Evolutionary conservation across 2,329 filamentous ascomycete genomes (phyloP).

Genomic region (Fusarium hostae): DNA sequence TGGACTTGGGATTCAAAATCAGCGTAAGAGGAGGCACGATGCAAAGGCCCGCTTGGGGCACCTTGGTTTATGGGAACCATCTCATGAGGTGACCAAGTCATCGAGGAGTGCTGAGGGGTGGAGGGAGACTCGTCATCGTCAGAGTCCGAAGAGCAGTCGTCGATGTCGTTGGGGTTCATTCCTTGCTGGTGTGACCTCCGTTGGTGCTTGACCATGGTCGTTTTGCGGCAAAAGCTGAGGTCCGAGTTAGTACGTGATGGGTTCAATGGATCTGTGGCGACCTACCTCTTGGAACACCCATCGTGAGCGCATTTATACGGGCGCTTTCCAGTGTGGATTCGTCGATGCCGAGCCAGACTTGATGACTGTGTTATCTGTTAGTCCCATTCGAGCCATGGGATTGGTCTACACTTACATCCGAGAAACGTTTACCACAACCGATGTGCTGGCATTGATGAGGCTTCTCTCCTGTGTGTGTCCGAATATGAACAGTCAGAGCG

Average conservation of each 20-base stretch:
- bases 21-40: constrained; percentile 65
- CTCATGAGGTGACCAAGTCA: constrained; percentile 63
- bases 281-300: constrained; percentile 70
- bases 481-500: constrained; percentile 75
- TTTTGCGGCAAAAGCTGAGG: constrained; percentile 75
- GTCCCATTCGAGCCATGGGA: not conserved
- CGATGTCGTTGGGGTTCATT: constrained; percentile 64
- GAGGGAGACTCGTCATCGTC: constrained; percentile 68
- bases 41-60: constrained; percentile 53
- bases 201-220: constrained; percentile 76
- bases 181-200: constrained; percentile 70
- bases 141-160: constrained; percentile 67
- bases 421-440: constrained; percentile 75
- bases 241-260: constrained; percentile 30
- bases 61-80: constrained; percentile 53
- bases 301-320: constrained; percentile 71
- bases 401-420: constrained; percentile 64
- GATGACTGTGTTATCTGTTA: constrained; percentile 62
- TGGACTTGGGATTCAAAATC: constrained; percentile 64
- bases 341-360: constrained; percentile 71
- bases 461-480: constrained; percentile 78
- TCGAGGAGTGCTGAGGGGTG: constrained; percentile 64
- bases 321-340: constrained; percentile 74
- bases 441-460: constrained; percentile 74
- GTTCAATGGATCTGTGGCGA: not conserved